Base-by-base conservation (phyloP, 371 early-diverging fungal genomes). In the Apophysomyces elegans region DNA sequence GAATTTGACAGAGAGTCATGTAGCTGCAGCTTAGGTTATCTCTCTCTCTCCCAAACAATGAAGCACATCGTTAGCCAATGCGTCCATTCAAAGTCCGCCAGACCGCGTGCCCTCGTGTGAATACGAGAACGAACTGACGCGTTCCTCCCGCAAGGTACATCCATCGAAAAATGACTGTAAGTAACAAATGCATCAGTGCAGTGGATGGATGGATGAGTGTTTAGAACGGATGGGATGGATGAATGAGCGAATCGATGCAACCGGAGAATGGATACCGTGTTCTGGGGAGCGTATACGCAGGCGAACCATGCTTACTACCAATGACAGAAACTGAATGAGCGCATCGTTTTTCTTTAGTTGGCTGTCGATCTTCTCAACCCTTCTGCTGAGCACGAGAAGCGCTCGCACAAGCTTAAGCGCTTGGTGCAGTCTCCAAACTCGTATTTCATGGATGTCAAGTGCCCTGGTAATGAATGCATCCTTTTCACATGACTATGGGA, bases 401-500 rank as follows among this genome's bases (percentile, higher is more conserved):
- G 91, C 78, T 84, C 87, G 79, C 96, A 98, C 95, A 99, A 99
- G 92, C 93, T 96, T 70, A 99, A 99, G 93, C 90, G 99, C 77
- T 86, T 99, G 63, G 98, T 99, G 72, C 98, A 96, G 87, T 90
- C 90, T 75, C 96, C 98, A 73, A 97, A 99, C 93, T 97, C 99
- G 47, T 99, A 91, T 91, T 99, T 99, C 87, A 99, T 99, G 98
- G 98, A 99, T 78, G 98, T 99, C 63, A 97, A 97, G 90, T 99
- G 99, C 91, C 88, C 92, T 63, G 93, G 93, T 91, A 79, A 65
- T 77, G 76, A 41, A 35, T 11, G 13, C 36, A n/a, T 37, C 12
- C 35, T 36, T 6, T 16, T 12, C 37, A 9, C 14, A 11, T 26
- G 38, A 6, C 38, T 26, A 26, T 16, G 18, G 26, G 11, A 43